These are phyloP conservation scores for Ilex paraguariensis DNA, from an alignment of 305 asterid genomes.

Conservation along the genomic window DNA sequence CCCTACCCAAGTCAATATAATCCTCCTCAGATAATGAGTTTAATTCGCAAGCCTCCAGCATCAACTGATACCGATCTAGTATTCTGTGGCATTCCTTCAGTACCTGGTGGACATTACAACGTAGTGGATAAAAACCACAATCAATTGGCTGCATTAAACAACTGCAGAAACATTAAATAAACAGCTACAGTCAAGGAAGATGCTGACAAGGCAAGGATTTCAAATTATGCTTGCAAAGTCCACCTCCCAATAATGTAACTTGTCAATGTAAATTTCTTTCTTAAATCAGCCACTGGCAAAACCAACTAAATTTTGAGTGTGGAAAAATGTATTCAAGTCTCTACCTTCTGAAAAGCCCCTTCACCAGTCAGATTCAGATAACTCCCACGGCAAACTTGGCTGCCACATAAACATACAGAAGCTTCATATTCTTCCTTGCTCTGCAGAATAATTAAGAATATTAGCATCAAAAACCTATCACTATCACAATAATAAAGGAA, in stretches of 20 bases:
- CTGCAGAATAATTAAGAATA: constrained; percentile 44
- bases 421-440: constrained; percentile 99
- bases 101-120: constrained; percentile 48
- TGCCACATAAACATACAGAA: constrained; percentile 96
- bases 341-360: constrained; percentile 95
- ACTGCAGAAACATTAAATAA: too few species aligned
- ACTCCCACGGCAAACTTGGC: constrained; percentile 99
- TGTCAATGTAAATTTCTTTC: too few species aligned
- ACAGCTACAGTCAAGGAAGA: too few species aligned
- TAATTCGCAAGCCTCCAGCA: constrained; percentile 92
- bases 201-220: too few species aligned
- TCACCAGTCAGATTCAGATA: constrained; percentile 92
- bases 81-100: constrained; percentile 83
- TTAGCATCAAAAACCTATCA: not conserved
- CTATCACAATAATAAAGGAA: constrained; percentile 4
- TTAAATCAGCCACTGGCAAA: too few species aligned
- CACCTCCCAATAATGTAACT: too few species aligned
- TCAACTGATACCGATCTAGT: constrained; percentile 69
- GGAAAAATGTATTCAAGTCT: constrained; percentile 9
- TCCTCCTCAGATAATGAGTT: constrained; percentile 92
- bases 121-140: not conserved
- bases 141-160: too few species aligned
- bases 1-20: constrained; percentile 83
- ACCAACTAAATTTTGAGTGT: too few species aligned
- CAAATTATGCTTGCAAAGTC: too few species aligned